These are phyloP conservation scores for Pichia kudriavzevii DNA, from an alignment of 1,139 yeast species.

Conservation along the genomic window DNA sequence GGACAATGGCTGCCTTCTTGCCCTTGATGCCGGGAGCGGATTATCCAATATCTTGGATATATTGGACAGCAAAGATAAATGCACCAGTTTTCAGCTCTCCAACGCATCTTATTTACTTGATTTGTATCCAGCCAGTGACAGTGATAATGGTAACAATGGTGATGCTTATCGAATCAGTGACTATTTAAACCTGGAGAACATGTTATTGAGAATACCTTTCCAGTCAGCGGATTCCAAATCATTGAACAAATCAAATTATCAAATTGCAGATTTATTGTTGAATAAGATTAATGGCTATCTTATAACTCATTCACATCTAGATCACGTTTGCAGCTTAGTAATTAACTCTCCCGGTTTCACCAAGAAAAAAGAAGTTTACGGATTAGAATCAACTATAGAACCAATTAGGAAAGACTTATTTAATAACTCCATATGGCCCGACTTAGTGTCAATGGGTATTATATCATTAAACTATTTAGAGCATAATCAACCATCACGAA, in stretches of 20 bases:
- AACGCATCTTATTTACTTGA: conserved; percentile 13
- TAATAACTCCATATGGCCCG: conserved; percentile 79
- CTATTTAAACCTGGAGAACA: conserved; percentile 4
- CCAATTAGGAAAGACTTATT: conserved; percentile 52
- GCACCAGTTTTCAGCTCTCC: conserved; percentile 14
- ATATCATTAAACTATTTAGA: conserved; percentile 12
- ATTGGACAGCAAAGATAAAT: conserved; percentile 25
- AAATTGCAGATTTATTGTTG: conserved; percentile 17
- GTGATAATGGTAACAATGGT: conserved; percentile 7
- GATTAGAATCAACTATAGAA: conserved; percentile 44
- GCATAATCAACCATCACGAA: conserved; percentile 1
- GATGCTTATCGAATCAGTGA: no score
- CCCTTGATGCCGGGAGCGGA: conserved; percentile 80
- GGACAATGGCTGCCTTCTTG: conserved; percentile 37
- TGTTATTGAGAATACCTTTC: conserved; percentile 7
- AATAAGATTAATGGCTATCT: conserved; percentile 33
- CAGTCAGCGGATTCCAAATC: conserved; percentile 15
- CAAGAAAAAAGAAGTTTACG: conserved; percentile 35
- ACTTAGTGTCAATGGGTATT: conserved; percentile 34
- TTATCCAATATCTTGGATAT: conserved; percentile 49
- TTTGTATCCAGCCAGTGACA: conserved; percentile 22
- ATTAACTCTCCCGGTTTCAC: conserved; percentile 60
- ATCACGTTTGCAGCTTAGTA: conserved; percentile 64
- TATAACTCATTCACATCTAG: conserved; percentile 80
- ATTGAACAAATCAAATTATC: conserved; percentile 10